Conservation (phyloP, 148 eudicot genomes). For the Persicaria tinctoria region DNA sequence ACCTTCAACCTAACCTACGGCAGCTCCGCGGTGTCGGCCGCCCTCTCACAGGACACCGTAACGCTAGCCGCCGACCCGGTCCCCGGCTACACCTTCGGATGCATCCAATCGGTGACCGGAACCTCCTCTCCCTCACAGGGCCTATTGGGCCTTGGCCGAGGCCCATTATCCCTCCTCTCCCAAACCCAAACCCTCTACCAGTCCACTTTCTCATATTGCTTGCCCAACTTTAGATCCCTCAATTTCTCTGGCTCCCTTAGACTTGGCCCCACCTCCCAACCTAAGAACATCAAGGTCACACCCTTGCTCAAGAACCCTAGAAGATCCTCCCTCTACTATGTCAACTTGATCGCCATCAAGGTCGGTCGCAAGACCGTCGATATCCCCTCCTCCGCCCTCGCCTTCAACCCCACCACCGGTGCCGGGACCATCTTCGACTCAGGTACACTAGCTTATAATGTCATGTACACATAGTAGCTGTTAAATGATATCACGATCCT, state of each 20-base stretch:
- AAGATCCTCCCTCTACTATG: conserved; percentile 74
- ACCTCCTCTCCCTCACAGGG: conserved; percentile 68
- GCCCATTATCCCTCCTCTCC: conserved; percentile 58
- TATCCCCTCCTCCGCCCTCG: conserved; percentile 60
- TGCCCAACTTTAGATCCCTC: conserved; percentile 55
- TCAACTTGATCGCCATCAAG: conserved; percentile 59
- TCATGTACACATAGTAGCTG: background rate
- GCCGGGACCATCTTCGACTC: conserved; percentile 85
- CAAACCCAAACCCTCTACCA: conserved; percentile 54
- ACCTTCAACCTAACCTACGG: conserved; percentile 67
- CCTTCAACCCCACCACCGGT: conserved; percentile 67
- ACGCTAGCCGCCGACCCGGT: conserved; percentile 57
- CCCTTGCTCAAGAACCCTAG: conserved; percentile 64
- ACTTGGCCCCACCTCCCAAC: conserved; percentile 66
- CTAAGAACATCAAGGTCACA: conserved; percentile 50
- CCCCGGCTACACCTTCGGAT: conserved; percentile 58
- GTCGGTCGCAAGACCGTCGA: conserved; percentile 51
- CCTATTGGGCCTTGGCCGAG: conserved; percentile 72
- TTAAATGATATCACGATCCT: too few species aligned
- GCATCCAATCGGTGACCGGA: conserved; percentile 52
- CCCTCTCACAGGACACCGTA: conserved; percentile 58
- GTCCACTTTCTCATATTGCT: conserved; percentile 79
- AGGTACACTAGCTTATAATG: conserved; percentile 24
- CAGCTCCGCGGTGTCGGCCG: conserved; percentile 48
- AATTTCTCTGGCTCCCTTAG: conserved; percentile 62